These are phyloP conservation scores for Gnetum montanum DNA, from an alignment of 75 land plant genomes.

Conservation along the genomic window DNA sequence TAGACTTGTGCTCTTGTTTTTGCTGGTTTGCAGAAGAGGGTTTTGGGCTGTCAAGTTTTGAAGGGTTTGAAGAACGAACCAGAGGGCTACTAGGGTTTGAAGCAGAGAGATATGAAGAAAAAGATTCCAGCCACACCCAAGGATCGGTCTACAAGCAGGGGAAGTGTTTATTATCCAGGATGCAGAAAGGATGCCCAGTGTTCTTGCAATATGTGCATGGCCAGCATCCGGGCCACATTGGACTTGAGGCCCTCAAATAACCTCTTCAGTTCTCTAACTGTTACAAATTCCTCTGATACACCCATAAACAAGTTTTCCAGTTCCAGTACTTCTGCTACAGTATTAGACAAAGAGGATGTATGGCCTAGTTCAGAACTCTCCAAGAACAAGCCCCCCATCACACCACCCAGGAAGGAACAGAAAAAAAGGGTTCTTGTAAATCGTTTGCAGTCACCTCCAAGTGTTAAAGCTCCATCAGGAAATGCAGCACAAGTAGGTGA, in stretches of 20 bases:
- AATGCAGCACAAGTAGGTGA: too few species aligned
- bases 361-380: slow-evolving; percentile 7
- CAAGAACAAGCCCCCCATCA: background rate
- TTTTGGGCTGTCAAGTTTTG: too few species aligned
- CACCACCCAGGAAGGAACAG: background rate
- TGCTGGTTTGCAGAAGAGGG: too few species aligned
- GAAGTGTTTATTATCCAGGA: slow-evolving; percentile 10
- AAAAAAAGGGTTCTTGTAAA: too few species aligned
- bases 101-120: too few species aligned
- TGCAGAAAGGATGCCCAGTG: slow-evolving; percentile 21
- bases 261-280: background rate
- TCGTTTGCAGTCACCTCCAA: too few species aligned
- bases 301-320: background rate
- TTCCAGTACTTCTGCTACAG: background rate
- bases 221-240: slow-evolving; percentile 12
- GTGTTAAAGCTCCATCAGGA: too few species aligned
- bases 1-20: too few species aligned
- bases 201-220: slow-evolving; percentile 12
- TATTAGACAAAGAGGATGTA: background rate
- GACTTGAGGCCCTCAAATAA: slow-evolving; percentile 16
- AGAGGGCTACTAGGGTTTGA: too few species aligned
- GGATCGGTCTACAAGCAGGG: slow-evolving; percentile 6
- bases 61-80: too few species aligned
- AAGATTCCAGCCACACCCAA: too few species aligned
- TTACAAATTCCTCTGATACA: background rate